Evolutionary conservation across 306 rosid genomes (phyloP), one percentile per base, ranked within the genome.

Genomic region (Comarum palustre): DNA sequence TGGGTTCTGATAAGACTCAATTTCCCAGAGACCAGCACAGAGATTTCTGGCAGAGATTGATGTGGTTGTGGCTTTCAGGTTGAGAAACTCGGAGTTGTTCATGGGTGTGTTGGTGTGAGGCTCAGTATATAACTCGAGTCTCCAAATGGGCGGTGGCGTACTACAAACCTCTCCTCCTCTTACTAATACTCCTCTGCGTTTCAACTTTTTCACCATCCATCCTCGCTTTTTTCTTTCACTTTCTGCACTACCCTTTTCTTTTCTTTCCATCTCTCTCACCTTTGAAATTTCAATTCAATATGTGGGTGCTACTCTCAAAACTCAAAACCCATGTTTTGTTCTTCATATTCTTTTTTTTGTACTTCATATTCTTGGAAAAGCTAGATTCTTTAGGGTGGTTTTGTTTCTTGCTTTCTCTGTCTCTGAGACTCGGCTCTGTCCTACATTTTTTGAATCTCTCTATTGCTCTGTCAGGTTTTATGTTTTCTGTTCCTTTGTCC

Each of bases 111-210:
- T 46, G 36, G 20, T 38, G 13, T 29, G 34, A 19, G 57, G 62
- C 41, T 41, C 66, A 66, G 68, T 75, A 81, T 80, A 71, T 24
- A 76, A 67, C 48, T 80, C 84, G 50, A 91, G 91, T 82, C 90
- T 86, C 97, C 97, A 91, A 72, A 86, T 75, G 9, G 90, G 97
- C 54, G 93, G 85, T 68, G 97, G 96, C 64, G 97, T 91, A 77
- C 52, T 89, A 78, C 58, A 83, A 48, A 80, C 73, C 14, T 81
- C 86, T 45, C 83, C n/a, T n/a, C n/a, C 84, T 86, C 87, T 86
- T 14, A 79, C 85, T 75, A 82, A 67, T 71, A 81, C 66, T 20
- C 86, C 65, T n/a, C 84, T 66, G 9, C 75, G 66, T 51, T 74
- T 86, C 84, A 85, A 73, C 80, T 79, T 87, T 84, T 83, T 87